A percentile compares a stretch with the other conserved stretches of the same genome.
phyloP scores from a whole-genome alignment of 2,329 filamentous ascomycete species.

The Mycosphaerella sp. region DNA sequence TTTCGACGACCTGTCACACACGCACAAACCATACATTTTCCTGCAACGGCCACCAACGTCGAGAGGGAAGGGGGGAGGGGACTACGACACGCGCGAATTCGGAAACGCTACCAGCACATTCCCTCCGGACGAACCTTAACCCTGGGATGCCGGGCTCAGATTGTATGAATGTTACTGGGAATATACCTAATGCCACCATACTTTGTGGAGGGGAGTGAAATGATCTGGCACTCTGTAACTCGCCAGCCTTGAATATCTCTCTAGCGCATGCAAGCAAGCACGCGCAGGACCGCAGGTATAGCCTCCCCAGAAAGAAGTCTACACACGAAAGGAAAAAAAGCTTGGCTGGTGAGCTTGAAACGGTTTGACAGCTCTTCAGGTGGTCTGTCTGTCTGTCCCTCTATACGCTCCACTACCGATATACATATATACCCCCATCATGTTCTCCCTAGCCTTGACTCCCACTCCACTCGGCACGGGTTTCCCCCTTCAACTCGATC shows the following conservation, averaged over 20 bases:
- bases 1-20: background rate
- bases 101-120: background rate
- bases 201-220: background rate
- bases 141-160: background rate
- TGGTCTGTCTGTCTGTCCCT: too few species aligned
- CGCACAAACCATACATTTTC: background rate
- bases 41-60: background rate
- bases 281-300: too few species aligned
- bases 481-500: background rate
- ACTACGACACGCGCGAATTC: background rate
- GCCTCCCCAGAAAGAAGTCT: too few species aligned
- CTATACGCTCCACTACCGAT: too few species aligned
- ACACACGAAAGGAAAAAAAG: too few species aligned
- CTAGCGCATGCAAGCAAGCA: too few species aligned
- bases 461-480: constrained; percentile 1
- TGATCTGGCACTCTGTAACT: background rate
- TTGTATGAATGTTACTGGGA: background rate
- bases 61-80: background rate
- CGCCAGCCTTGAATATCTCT: background rate
- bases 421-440: background rate
- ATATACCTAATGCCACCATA: background rate
- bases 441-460: background rate
- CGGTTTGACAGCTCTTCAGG: background rate
- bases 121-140: background rate
- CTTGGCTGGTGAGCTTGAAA: too few species aligned